These are phyloP conservation scores for Apiospora marii DNA, from an alignment of 2,329 filamentous ascomycete genomes.

Conservation along the genomic window DNA sequence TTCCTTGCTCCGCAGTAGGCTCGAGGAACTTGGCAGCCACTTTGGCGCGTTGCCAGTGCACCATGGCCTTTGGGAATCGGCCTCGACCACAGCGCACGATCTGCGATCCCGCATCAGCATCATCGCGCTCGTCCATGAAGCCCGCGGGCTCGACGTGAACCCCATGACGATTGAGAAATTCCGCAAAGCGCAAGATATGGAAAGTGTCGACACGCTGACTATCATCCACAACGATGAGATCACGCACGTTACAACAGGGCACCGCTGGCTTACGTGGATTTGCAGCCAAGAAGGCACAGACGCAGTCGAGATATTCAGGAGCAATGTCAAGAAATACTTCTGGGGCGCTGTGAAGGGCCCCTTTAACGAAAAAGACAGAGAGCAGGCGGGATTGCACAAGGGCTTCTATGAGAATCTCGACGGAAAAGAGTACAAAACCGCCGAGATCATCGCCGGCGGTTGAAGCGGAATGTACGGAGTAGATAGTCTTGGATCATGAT, in stretches of 20 bases:
- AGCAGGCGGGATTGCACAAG: slow-evolving; percentile 52
- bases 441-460: slow-evolving; percentile 40
- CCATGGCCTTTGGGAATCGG: slow-evolving; percentile 54
- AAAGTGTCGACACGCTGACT: slow-evolving; percentile 51
- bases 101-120: slow-evolving; percentile 54
- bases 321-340: slow-evolving; percentile 52
- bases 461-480: slow-evolving; percentile 33
- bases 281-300: slow-evolving; percentile 53
- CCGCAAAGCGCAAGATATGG: slow-evolving; percentile 47
- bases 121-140: slow-evolving; percentile 56
- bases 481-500: background rate
- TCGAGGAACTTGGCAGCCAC: slow-evolving; percentile 53
- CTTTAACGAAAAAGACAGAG: slow-evolving; percentile 52
- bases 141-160: slow-evolving; percentile 54
- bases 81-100: slow-evolving; percentile 50
- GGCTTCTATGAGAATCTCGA: slow-evolving; percentile 49
- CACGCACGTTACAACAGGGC: slow-evolving; percentile 56
- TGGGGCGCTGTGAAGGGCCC: slow-evolving; percentile 51
- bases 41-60: slow-evolving; percentile 55
- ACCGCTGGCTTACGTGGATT: slow-evolving; percentile 56
- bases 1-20: slow-evolving; percentile 51
- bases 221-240: slow-evolving; percentile 58
- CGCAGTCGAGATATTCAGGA: slow-evolving; percentile 53
- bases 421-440: slow-evolving; percentile 37
- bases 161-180: slow-evolving; percentile 57